Evolutionary conservation across 1,284 basidiomycete species (phyloP).

Genomic region (Coniophora puteana): DNA sequence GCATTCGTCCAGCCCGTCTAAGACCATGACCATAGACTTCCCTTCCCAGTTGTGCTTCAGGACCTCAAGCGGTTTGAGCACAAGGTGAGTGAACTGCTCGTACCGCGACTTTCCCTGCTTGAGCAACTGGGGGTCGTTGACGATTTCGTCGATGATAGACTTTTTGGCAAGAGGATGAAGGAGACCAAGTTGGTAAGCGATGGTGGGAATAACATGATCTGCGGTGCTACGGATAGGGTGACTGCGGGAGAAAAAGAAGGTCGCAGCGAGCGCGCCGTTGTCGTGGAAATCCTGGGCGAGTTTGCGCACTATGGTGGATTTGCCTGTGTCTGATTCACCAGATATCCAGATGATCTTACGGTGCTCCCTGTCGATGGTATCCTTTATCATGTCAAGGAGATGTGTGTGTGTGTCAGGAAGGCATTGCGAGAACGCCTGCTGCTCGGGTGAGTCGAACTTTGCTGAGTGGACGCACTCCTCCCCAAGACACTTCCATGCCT

Average conservation of each 20-base stretch:
- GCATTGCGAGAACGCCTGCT: conserved; percentile 19
- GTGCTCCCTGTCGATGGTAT: conserved; percentile 14
- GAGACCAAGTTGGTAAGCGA: conserved; percentile 11
- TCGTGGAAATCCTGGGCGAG: conserved; percentile 15
- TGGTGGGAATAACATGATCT: conserved; percentile 13
- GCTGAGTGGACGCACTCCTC: conserved; percentile 14
- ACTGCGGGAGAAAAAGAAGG: conserved; percentile 18
- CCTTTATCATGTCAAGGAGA: conserved; percentile 13
- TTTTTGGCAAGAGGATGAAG: conserved; percentile 9
- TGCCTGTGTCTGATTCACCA: conserved; percentile 15
- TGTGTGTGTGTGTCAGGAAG: conserved; percentile 19
- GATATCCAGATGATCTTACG: conserved; percentile 17
- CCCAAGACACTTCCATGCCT: too few species aligned
- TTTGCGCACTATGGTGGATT: conserved; percentile 19
- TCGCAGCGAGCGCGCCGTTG: conserved; percentile 14
- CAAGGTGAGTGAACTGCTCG: conserved; percentile 16
- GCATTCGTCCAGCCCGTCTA: conserved; percentile 21
- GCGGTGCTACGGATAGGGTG: conserved; percentile 12
- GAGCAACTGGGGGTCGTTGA: too few species aligned
- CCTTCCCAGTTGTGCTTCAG: neutral
- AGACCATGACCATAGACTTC: conserved; percentile 12
- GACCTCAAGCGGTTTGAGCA: conserved; percentile 10
- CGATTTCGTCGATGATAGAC: conserved; percentile 10
- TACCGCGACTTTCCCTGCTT: conserved; percentile 19
- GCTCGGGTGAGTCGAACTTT: conserved; percentile 15